These are phyloP conservation scores for Cyclostephanos invisitatus DNA, from an alignment of 108 stramenopile genomes.

Conservation along the genomic window DNA sequence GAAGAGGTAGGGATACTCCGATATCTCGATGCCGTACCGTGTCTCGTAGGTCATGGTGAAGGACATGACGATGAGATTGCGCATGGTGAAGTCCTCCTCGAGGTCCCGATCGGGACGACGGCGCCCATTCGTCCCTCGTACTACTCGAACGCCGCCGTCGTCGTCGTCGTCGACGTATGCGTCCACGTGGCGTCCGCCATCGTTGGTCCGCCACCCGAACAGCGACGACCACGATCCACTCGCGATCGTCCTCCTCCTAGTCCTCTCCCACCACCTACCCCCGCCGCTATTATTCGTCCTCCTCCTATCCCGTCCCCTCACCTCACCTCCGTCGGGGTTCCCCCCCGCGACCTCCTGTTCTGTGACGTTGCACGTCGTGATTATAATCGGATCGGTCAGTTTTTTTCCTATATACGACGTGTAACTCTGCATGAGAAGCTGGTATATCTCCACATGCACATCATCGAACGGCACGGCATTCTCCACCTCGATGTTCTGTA, in stretches of 20 bases:
- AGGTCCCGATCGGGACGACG: too few species aligned
- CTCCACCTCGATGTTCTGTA: slow-evolving; percentile 16
- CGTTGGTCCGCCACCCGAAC: too few species aligned
- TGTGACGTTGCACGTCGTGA: slow-evolving; percentile 6
- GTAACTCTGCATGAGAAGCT: slow-evolving; percentile 24
- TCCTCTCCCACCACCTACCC: background rate
- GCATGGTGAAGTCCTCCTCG: too few species aligned
- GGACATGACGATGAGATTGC: slow-evolving; percentile 12
- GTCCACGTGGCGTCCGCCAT: too few species aligned
- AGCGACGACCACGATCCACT: too few species aligned
- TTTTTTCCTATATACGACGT: slow-evolving; percentile 15
- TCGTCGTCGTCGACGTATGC: background rate
- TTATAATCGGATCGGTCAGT: slow-evolving; percentile 8
- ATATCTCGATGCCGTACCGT: slow-evolving; percentile 50
- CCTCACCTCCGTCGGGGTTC: background rate
- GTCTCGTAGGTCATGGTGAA: slow-evolving; percentile 55
- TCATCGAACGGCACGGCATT: slow-evolving; percentile 8
- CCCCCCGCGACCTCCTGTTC: slow-evolving; percentile 16
- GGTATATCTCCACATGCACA: slow-evolving; percentile 13
- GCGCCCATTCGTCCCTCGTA: background rate
- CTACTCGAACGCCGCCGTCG: background rate
- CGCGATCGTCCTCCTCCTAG: background rate
- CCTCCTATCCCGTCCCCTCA: background rate
- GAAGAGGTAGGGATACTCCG: slow-evolving; percentile 51
- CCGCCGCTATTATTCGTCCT: background rate